These are phyloP conservation scores for Pseudogymnoascus destructans DNA, from an alignment of 2,329 filamentous ascomycete genomes.

Conservation along the genomic window DNA sequence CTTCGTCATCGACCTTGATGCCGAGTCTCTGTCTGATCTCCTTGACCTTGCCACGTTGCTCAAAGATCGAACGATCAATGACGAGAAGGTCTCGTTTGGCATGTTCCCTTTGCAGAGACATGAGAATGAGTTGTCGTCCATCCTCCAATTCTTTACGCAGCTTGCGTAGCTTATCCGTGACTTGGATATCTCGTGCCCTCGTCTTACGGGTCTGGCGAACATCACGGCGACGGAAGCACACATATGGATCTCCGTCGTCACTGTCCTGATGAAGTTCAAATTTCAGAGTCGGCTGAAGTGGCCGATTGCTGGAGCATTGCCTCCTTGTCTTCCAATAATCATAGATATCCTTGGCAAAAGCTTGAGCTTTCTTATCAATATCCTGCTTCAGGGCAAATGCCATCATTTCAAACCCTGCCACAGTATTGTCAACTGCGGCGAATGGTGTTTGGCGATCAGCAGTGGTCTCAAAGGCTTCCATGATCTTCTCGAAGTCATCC, in stretches of 20 bases:
- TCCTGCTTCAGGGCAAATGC: conserved; percentile 49
- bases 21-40: conserved; percentile 76
- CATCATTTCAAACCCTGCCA: conserved; percentile 66
- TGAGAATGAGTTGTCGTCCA: conserved; percentile 63
- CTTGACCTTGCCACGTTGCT: conserved; percentile 71
- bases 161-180: conserved; percentile 86
- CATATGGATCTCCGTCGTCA: conserved; percentile 92
- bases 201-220: conserved; percentile 92
- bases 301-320: conserved; percentile 51
- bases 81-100: conserved; percentile 65
- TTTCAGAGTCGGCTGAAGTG: conserved; percentile 69
- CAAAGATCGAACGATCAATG: conserved; percentile 65
- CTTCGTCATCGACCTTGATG: conserved; percentile 87
- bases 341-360: conserved; percentile 66
- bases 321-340: conserved; percentile 75
- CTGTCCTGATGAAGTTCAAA: conserved; percentile 90
- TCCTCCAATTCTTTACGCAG: conserved; percentile 84
- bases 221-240: conserved; percentile 93
- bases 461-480: conserved; percentile 89
- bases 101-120: conserved; percentile 68
- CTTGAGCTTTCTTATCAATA: conserved; percentile 34
- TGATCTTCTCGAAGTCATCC: conserved; percentile 84
- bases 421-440: conserved; percentile 77
- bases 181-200: conserved; percentile 81
- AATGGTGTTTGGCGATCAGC: conserved; percentile 74